These are phyloP conservation scores for Jacaranda copaia DNA, from an alignment of 257 asterid species.

Conservation along the genomic window DNA sequence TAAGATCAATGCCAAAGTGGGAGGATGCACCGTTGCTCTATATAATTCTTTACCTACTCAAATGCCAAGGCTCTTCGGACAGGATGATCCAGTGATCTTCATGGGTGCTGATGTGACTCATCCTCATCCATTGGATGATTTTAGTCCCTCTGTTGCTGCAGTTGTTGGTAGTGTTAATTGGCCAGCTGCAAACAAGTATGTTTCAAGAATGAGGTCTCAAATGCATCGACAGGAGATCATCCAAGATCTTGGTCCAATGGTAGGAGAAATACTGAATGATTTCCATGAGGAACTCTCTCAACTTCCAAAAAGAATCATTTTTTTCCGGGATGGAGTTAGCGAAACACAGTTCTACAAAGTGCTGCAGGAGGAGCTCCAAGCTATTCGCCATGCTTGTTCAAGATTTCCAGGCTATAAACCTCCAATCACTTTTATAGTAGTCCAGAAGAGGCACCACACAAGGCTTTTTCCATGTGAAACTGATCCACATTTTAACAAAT, in stretches of 20 bases:
- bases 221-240: conserved; percentile 90
- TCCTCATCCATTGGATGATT: conserved; percentile 94
- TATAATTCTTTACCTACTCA: conserved; percentile 75
- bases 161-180: conserved; percentile 94
- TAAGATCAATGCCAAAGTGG: conserved; percentile 93
- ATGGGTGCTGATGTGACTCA: conserved; percentile 99
- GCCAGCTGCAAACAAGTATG: conserved; percentile 91
- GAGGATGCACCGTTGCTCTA: conserved; percentile 92
- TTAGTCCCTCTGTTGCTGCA: conserved; percentile 92
- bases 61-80: conserved; percentile 75
- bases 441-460: conserved; percentile 94
- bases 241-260: conserved; percentile 76
- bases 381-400: conserved; percentile 66
- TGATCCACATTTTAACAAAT: conserved; percentile 34
- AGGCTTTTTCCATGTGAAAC: conserved; percentile 68
- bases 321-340: conserved; percentile 94
- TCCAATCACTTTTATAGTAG: conserved; percentile 82
- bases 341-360: conserved; percentile 89
- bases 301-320: conserved; percentile 76
- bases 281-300: conserved; percentile 56
- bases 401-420: conserved; percentile 72
- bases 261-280: conserved; percentile 73
- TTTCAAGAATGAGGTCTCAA: conserved; percentile 90
- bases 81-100: conserved; percentile 76
- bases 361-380: conserved; percentile 63